phyloP scores from a whole-genome alignment of 257 asterid genomes.

The Haberlea rhodopensis region DNA sequence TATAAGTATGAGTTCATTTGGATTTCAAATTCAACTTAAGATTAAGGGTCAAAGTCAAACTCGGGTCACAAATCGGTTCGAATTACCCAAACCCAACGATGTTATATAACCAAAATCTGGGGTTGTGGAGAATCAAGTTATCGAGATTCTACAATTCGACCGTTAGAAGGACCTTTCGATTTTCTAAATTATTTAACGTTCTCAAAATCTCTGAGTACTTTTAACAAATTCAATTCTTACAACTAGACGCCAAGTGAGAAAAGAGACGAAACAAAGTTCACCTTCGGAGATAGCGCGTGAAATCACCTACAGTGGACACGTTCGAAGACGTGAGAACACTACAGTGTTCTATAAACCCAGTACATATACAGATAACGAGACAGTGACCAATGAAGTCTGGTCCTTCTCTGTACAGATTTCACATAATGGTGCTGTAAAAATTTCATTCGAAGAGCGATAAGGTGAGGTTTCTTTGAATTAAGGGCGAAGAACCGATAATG shows the following conservation, averaged over 20 bases:
- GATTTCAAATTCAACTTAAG: no score
- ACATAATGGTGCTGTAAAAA: slow-evolving; percentile 11
- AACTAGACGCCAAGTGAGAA: neutral
- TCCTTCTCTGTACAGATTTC: slow-evolving; percentile 35
- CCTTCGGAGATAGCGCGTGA: slow-evolving; percentile 16
- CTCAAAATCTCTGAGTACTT: neutral
- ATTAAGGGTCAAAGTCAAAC: slow-evolving; percentile 21
- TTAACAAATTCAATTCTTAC: slow-evolving; percentile 14
- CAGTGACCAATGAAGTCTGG: slow-evolving; percentile 34
- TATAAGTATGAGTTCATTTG: no score
- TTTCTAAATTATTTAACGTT: slow-evolving; percentile 20
- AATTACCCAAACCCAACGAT: no score
- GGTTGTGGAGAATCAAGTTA: slow-evolving; percentile 5
- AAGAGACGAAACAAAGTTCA: neutral
- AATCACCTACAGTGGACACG: neutral
- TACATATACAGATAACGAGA: slow-evolving; percentile 23
- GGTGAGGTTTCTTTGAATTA: neutral
- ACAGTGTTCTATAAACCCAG: neutral
- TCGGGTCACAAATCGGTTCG: neutral
- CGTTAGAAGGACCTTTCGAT: slow-evolving; percentile 39
- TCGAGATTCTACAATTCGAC: slow-evolving; percentile 39
- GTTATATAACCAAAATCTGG: slow-evolving; percentile 11
- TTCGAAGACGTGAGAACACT: neutral
- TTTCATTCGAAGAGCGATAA: slow-evolving; percentile 4
- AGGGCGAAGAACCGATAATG: slow-evolving; percentile 34